Percentiles rank a stretch among this genome's conserved stretches.
Conservation (phyloP, 176 grass and related monocot genomes). For the Cymbopogon citratus region DNA sequence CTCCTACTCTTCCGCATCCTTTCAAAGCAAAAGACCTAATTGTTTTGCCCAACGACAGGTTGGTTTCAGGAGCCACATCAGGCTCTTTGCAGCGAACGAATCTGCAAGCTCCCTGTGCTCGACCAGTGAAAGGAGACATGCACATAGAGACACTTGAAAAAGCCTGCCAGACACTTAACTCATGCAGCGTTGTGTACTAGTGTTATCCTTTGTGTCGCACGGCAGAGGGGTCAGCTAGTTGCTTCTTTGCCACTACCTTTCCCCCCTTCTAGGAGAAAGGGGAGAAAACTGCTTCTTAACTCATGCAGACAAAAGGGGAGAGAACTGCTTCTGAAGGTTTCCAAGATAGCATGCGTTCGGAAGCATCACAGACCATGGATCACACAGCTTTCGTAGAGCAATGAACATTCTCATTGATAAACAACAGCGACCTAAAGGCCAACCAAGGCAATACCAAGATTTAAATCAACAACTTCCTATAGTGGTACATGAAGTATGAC, state of each 20-base stretch:
- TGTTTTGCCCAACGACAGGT: background rate
- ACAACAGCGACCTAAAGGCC: background rate
- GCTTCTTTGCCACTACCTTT: background rate
- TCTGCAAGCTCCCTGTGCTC: no score
- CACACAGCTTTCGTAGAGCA: background rate
- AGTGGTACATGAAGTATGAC: background rate
- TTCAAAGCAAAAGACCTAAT: no score
- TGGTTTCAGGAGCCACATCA: background rate
- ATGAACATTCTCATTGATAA: background rate
- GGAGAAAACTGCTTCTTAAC: no score
- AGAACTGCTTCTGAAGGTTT: background rate
- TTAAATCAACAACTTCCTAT: background rate
- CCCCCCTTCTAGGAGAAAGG: background rate
- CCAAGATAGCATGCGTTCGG: no score
- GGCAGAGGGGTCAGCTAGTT: no score
- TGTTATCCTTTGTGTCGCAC: no score
- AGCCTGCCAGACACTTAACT: background rate
- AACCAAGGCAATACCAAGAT: background rate
- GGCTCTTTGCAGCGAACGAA: background rate
- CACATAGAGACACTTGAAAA: background rate
- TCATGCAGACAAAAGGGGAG: no score
- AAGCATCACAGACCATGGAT: background rate
- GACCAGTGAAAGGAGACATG: background rate
- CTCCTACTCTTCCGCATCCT: no score
- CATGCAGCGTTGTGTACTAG: background rate